Evolutionary conservation across 1,284 basidiomycete species (phyloP), one percentile per base, ranked within the genome.

Genomic region (Ustilago tritici): DNA sequence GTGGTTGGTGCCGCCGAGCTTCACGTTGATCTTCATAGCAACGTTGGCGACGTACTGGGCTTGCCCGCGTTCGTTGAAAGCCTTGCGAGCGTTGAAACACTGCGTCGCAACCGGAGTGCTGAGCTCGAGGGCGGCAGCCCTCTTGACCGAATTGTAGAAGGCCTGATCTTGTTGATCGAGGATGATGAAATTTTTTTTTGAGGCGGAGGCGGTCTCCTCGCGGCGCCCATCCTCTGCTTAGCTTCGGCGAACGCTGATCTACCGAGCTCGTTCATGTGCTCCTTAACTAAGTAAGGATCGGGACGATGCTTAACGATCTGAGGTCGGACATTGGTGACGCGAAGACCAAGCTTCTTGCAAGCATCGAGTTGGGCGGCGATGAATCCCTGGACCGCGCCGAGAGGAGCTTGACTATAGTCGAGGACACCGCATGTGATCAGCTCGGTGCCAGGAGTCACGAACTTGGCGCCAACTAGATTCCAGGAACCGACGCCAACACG

Each of bases 1-100:
- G 38, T 82, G 80, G 59, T 88, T 89, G 52, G 87, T 75, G 53
- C 88, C 89, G n/a, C 87, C 87, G 43, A 89, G 86, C 87, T 89
- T 89, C 63, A 85, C 82, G 77, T 88, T 68, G 57, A 78, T 67
- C 75, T 81, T 82, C 81, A 82, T 82, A 2, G 80, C 61, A 61
- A 83, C 84, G 70, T 88, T 88, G 49, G 85, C 87, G 8, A 84
- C 85, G 83, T 88, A 89, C 80, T 89, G 88, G n/a, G 85, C 85
- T 9, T 82, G 62, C 53, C 79, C 71, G 86, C 76, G 70, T 5
- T 69, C 62, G 60, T 69, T 72, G 57, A 80, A 70, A 3, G 76
- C 80, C 69, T 82, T 82, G 38, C 59, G 55, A 6, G 67, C 56
- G 47, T 80, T 78, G 63, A 80, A 36, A 36, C 82, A 85, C 87